A percentile compares a stretch with the other conserved stretches of the same genome.
phyloP scores from a whole-genome alignment of 257 asterid species.

The Verbascum thapsus region DNA sequence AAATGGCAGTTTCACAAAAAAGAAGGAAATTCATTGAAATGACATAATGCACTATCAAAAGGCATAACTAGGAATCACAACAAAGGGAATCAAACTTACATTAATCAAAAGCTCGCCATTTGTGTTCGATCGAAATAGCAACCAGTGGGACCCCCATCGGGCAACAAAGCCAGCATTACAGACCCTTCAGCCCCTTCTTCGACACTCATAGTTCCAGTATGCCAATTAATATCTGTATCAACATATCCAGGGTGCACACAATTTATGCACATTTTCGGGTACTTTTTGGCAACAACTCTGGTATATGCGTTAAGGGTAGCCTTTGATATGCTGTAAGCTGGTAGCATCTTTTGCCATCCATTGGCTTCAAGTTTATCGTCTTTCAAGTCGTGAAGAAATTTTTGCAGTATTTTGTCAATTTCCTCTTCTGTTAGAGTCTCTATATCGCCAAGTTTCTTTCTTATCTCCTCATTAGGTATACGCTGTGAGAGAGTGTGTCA shows the following conservation, averaged over 20 bases:
- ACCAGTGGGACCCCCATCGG: conserved; percentile 70
- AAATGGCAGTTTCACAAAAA: too few species aligned
- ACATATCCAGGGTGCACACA: conserved; percentile 84
- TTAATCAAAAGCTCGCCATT: conserved; percentile 51
- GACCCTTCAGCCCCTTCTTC: conserved; percentile 77
- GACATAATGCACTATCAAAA: too few species aligned
- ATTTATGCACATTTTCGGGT: conserved; percentile 66
- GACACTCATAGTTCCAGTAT: conserved; percentile 54
- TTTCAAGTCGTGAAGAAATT: conserved; percentile 55
- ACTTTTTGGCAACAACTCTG: conserved; percentile 65
- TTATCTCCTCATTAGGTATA: conserved; percentile 55
- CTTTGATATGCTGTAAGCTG: conserved; percentile 82
- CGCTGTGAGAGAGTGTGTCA: conserved; percentile 60
- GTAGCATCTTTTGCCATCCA: conserved; percentile 84
- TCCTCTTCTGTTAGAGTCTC: conserved; percentile 62
- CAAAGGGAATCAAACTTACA: background rate
- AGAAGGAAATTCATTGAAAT: too few species aligned
- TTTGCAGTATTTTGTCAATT: conserved; percentile 51
- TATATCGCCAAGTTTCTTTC: conserved; percentile 62
- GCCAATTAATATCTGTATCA: conserved; percentile 69
- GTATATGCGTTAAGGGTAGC: conserved; percentile 74
- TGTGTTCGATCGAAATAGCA: conserved; percentile 67
- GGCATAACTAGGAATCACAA: background rate
- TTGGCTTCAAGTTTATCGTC: conserved; percentile 53
- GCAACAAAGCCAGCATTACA: conserved; percentile 66